Evolutionary conservation across 176 grass and related monocot species (phyloP), one percentile per base, ranked within the genome.

Genomic region (Themeda triandra): DNA sequence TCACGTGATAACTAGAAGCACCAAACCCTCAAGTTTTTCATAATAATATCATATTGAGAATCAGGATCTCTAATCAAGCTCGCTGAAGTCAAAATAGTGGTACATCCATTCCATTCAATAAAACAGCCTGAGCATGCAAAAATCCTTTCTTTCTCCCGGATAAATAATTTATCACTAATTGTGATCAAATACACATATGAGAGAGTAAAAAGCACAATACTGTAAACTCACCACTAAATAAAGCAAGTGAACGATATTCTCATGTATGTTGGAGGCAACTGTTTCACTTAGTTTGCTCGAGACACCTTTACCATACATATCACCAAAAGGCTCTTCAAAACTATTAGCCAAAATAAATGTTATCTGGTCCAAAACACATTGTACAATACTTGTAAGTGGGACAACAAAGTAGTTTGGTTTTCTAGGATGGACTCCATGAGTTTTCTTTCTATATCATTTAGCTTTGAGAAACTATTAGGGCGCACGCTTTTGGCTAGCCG

Each of bases 21-120:
- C 45, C 45, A 48, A 48, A 48, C 45, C 45, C 14, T 48, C 45
- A 48, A 48, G 45, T 48, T 48, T 17, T 48, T 33, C 4, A 33
- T 17, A 5, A 48, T 3, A 15, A 48, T 48, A 17, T 17, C 45
- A 6, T 12, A 46, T 14, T 15, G 10, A 46, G 0, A 13, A 46
- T 0, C 0, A 48, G 45, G 0, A 48, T 48, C 45, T 48, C 45
- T 48, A 48, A 48, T 59, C 25, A 79, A 64, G 76, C 37, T 79
- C 36, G 56, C 59, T 30, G 59, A 10, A 29, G 59, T 79, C 24
- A 79, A 15, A 79, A 79, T 28, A 79, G 37, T 27, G 4, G 37
- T 19, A 21, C 76, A 28, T 4, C 59, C 76, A 31, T 79, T 79
- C 36, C 59, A 79, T 79, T 79, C 59, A 45, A 79, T 64, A 13